Evolutionary conservation across 352 stramenopile species (phyloP), one percentile per base, ranked within the genome.

Genomic region (Pythium vanterpoolii): DNA sequence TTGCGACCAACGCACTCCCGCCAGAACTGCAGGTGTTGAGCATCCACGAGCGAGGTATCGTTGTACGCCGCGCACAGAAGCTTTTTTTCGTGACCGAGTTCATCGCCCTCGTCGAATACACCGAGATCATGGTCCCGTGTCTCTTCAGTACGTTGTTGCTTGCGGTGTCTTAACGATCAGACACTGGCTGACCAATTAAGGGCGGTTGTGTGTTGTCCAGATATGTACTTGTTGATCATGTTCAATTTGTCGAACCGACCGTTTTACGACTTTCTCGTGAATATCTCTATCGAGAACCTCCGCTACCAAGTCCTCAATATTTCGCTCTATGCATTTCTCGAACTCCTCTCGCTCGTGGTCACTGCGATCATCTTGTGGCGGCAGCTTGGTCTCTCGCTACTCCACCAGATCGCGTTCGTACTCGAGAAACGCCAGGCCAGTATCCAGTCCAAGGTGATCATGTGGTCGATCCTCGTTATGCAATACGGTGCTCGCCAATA

Each of bases 21-120:
- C 45, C 45, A n/a, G 34, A 23, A 18, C 11, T 36, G 24, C 33
- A 27, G 2, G 16, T 4, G 6, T 19, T 55, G 40, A 55, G 9
- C 23, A 21, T 30, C 9, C 5, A 36, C 13, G 52, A 43, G 23
- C 36, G 28, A 18, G 10, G 40, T 10, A 27, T 38, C 2, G 26
- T 58, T 19, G 43, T 64, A 4, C 43, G 47, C n/a, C 11, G 57
- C 9, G 55, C 60, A 0, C 60, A 66, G 21, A 50, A 44, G 24
- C 40, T 68, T 6, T 44, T 75, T 3, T 77, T 71, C 42, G 57
- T 56, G 3, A 63, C 50, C 18, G 69, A 80, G 43, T 77, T 67
- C 23, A 33, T 68, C 3, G 47, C 63, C 0, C 53, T 73, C 21
- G 56, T 66, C 11, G 68, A 73, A 19, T 79, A 73, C 40, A 56